These are phyloP conservation scores for Pichia phayaonensis DNA, from an alignment of 805 yeast genomes.

Conservation along the genomic window DNA sequence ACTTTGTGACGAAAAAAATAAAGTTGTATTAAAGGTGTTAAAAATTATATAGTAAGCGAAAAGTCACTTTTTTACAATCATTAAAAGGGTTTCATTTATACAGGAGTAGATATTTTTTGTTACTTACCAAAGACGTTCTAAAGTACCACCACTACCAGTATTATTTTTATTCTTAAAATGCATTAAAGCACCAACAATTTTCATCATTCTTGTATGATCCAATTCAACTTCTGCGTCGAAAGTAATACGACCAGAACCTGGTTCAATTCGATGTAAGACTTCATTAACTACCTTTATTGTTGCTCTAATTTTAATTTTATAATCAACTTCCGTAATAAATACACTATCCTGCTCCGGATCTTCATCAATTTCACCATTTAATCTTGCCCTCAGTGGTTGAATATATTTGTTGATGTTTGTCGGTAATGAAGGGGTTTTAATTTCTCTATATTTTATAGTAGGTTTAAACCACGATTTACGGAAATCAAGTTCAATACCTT, in stretches of 20 bases:
- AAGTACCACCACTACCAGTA: slow-evolving; percentile 18
- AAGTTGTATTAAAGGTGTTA: too few species aligned
- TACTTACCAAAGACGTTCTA: slow-evolving; percentile 25
- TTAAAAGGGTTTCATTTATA: neutral
- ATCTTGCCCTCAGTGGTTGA: slow-evolving; percentile 25
- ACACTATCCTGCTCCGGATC: slow-evolving; percentile 21
- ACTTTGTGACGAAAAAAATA: neutral
- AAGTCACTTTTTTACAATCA: neutral
- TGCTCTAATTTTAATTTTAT: slow-evolving; percentile 26
- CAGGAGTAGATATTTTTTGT: neutral
- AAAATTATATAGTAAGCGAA: neutral
- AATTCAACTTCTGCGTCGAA: slow-evolving; percentile 30
- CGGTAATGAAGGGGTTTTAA: slow-evolving; percentile 17
- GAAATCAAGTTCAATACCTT: slow-evolving; percentile 28
- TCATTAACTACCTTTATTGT: slow-evolving; percentile 20
- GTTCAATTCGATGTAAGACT: slow-evolving; percentile 16
- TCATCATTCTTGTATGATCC: slow-evolving; percentile 30
- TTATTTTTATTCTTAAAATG: slow-evolving; percentile 19
- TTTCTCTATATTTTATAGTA: slow-evolving; percentile 18
- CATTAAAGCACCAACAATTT: slow-evolving; percentile 21
- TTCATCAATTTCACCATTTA: slow-evolving; percentile 15
- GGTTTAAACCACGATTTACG: slow-evolving; percentile 25
- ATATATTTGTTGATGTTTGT: slow-evolving; percentile 24
- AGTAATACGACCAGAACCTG: slow-evolving; percentile 24
- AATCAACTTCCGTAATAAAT: slow-evolving; percentile 23